Evolutionary conservation across 768 basidiomycete genomes (phyloP), one percentile per base, ranked within the genome.

Genomic region (Lactarius vividus): DNA sequence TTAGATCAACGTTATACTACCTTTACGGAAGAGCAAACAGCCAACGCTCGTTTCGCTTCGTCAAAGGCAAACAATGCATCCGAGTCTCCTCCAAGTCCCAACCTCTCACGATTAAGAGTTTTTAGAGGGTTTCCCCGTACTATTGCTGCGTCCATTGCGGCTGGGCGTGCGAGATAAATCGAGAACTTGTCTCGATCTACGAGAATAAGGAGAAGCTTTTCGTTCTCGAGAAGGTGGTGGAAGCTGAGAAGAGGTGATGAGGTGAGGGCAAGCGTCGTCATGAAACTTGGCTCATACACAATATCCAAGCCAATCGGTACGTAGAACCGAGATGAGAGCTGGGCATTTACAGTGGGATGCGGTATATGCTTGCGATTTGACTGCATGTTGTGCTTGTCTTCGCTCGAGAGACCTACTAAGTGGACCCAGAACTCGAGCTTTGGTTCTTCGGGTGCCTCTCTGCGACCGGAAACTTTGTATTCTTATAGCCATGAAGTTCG

Each of bases 11-110:
- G 44, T 49, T 10, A 28, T 56, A 64, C 1, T n/a, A 79, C 83
- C 75, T 80, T 84, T 4, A 74, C 74, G 0, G 76, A 71, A 5
- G 79, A 75, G 62, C 83, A 80, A 0, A 85, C 62, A 0, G 80
- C 79, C 18, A 87, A 68, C 74, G 82, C 79, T 1, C 81, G 79
- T 68, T 80, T 83, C 10, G 75, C 72, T 67, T 86, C 84, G 58
- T 87, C 84, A 61, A 80, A 84, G 0, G 85, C 77, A 5, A 85
- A 56, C 53, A 11, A 81, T 18, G 49, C 78, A 52, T 11, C 49
- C 0, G 55, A 76, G 10, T 81, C 75, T 23, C 49, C 23, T 52
- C 49, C 49, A 2, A 75, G 72, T 0, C 82, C 84, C 16, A 84
- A 77, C 68, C 81, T 84, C 63, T 81, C 79, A 8, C 76, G 77